These are phyloP conservation scores for Aquilaria agallochum DNA, from an alignment of 441 rosid genomes.

Conservation along the genomic window DNA sequence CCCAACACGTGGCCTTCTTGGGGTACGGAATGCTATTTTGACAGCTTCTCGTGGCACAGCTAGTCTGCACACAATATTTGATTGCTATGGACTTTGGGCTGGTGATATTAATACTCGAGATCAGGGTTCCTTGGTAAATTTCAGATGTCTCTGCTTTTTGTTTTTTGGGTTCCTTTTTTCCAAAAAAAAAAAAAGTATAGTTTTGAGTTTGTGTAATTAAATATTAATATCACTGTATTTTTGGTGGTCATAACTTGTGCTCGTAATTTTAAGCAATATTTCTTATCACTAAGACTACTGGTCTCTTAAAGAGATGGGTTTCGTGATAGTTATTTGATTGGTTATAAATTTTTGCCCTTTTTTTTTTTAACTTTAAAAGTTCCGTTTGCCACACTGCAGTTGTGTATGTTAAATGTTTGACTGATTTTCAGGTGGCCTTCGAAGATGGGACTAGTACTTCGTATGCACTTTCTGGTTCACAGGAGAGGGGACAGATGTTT, in stretches of 20 bases:
- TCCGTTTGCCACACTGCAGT: no score
- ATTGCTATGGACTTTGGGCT: slow-evolving; percentile 92
- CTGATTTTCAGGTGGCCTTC: slow-evolving; percentile 75
- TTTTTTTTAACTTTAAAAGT: no score
- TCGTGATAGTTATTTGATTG: no score
- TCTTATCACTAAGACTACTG: no score
- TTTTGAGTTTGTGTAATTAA: no score
- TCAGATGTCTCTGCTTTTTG: background rate
- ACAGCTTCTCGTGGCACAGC: slow-evolving; percentile 99
- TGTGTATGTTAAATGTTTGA: slow-evolving; percentile 8
- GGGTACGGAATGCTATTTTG: slow-evolving; percentile 91
- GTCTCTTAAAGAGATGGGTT: no score
- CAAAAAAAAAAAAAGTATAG: no score
- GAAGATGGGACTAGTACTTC: slow-evolving; percentile 86
- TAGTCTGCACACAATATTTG: slow-evolving; percentile 83
- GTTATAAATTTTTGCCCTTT: no score
- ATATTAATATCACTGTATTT: no score
- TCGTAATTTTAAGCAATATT: no score
- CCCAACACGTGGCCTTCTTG: slow-evolving; percentile 98
- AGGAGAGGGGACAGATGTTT: slow-evolving; percentile 96
- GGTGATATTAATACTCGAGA: slow-evolving; percentile 88
- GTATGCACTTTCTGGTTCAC: slow-evolving; percentile 80
- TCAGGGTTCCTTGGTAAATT: slow-evolving; percentile 86
- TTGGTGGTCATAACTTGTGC: no score
- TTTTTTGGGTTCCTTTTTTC: background rate